These are phyloP conservation scores for Amoebophrya sp. DNA, from an alignment of 169 alveolate genomes.

Conservation along the genomic window DNA sequence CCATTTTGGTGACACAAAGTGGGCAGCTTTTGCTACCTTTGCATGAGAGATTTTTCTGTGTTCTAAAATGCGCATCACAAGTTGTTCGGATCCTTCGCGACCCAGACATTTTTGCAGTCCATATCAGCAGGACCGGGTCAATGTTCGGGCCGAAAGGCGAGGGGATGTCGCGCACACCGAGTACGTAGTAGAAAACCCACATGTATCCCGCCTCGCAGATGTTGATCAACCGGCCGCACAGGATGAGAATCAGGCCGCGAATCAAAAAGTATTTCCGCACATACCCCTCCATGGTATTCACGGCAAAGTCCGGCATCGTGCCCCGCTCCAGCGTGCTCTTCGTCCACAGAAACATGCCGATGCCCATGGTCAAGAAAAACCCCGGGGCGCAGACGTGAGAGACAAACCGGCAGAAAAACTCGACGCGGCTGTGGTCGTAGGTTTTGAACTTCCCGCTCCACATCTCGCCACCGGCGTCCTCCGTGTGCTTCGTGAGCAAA, in stretches of 20 bases:
- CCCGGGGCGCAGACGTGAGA: not conserved
- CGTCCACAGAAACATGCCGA: not conserved
- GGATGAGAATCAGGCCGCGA: not conserved
- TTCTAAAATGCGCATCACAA: no score
- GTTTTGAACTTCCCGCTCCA: not conserved
- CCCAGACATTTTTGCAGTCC: no score
- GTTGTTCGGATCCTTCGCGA: no score
- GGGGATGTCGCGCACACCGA: no score
- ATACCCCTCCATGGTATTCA: not conserved
- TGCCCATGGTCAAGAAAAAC: slow-evolving; percentile 3
- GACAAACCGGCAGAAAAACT: not conserved
- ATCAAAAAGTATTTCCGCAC: not conserved
- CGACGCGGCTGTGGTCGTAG: not conserved
- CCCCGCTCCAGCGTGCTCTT: not conserved
- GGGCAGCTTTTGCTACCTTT: no score
- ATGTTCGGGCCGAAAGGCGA: no score
- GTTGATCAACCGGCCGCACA: not conserved
- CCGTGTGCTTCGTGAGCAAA: not conserved
- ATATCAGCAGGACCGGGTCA: no score
- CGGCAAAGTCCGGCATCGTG: no score
- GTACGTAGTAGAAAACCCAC: not conserved
- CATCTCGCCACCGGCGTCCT: not conserved
- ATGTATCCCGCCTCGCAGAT: not conserved
- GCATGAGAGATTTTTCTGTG: no score
- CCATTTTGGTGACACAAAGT: no score